Base-by-base conservation (phyloP, 305 asterid species). In the Rubia occidens region DNA sequence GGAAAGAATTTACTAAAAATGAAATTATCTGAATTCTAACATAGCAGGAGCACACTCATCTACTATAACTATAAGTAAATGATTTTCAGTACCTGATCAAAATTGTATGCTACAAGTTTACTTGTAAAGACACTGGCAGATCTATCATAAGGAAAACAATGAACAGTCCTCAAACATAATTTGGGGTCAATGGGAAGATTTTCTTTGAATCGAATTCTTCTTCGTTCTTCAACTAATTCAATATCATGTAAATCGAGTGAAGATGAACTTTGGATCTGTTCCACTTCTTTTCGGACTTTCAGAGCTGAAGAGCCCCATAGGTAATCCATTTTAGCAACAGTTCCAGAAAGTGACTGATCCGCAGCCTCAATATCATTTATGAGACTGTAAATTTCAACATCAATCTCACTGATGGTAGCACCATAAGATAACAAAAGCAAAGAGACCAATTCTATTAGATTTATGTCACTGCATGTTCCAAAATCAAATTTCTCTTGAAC, bases 121-220 rank as follows among this genome's bases (percentile, higher is more conserved):
- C 62, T 79, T 51, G 58, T 53, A 78, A 78, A 78, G 32, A 75
- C 78, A 72, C 76, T 73, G 69, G 78, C 81, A 71, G 71, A 66
- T 81, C 96, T 84, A 51, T 71, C 63, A 71, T 80, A 82, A 59
- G 97, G 98, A 78, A 90, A 94, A 83, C 75, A 78, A 71, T 88
- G 84, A 75, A 86, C 95, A 8, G 97, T 89, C 78, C 78, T 83
- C 76, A 87, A 89, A 83, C 98, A 94, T 78, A 85, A 56, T 82
- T 83, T 94, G 61, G 97, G 95, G 78, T 94, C 95, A 54, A 94
- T 59, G 0, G 96, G 95, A 72, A 94, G 71, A 77, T 89, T 85
- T 80, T 90, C 96, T 80, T 97, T 86, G 76, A 88, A 88, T 70
- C 73, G 82, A 43, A 43, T 43, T 43, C 47, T 43, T 43, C 60